A percentile compares a stretch with the other conserved stretches of the same genome.
These are phyloP conservation scores for Penicillium waksmanii DNA, from an alignment of 495 filamentous ascomycete genomes.

Conservation along the genomic window DNA sequence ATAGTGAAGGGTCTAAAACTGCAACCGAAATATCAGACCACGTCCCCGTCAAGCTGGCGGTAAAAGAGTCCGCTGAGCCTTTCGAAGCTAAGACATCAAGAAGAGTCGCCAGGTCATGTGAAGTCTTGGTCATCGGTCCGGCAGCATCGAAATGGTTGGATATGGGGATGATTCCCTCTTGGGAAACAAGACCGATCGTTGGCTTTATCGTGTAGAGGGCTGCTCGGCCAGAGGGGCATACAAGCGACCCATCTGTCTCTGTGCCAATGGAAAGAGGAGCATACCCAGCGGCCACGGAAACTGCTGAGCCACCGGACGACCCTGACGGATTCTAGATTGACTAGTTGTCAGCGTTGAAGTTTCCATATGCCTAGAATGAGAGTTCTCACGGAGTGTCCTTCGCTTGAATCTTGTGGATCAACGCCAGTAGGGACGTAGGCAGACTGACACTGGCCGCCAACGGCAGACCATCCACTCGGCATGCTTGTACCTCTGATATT, in stretches of 20 bases:
- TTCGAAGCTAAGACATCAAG: conserved; percentile 23
- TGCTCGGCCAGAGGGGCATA: conserved; percentile 41
- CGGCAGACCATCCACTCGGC: conserved; percentile 47
- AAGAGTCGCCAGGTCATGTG: conserved; percentile 31
- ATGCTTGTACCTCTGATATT: conserved; percentile 32
- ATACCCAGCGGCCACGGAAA: conserved; percentile 48
- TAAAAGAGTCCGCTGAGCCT: conserved; percentile 9
- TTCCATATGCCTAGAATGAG: neutral
- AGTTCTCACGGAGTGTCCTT: conserved; percentile 38
- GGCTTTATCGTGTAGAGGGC: conserved; percentile 49
- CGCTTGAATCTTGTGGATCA: conserved; percentile 24
- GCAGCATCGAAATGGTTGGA: conserved; percentile 32
- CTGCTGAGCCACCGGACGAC: conserved; percentile 50
- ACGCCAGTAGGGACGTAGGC: conserved; percentile 43
- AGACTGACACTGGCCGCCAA: conserved; percentile 46
- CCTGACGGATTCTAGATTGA: conserved; percentile 41
- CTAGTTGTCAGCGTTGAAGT: neutral
- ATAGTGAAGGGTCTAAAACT: conserved; percentile 13
- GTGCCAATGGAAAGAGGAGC: conserved; percentile 47
- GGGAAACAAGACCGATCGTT: conserved; percentile 30
- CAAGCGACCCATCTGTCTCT: conserved; percentile 51
- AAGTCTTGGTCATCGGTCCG: conserved; percentile 38
- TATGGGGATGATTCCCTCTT: conserved; percentile 36
- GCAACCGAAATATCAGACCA: conserved; percentile 20
- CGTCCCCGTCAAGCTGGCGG: conserved; percentile 8